A percentile compares a stretch with the other conserved stretches of the same genome.
Evolutionary conservation across 1,284 basidiomycete genomes (phyloP).

Genomic region (Pulchroboletus neoregius): DNA sequence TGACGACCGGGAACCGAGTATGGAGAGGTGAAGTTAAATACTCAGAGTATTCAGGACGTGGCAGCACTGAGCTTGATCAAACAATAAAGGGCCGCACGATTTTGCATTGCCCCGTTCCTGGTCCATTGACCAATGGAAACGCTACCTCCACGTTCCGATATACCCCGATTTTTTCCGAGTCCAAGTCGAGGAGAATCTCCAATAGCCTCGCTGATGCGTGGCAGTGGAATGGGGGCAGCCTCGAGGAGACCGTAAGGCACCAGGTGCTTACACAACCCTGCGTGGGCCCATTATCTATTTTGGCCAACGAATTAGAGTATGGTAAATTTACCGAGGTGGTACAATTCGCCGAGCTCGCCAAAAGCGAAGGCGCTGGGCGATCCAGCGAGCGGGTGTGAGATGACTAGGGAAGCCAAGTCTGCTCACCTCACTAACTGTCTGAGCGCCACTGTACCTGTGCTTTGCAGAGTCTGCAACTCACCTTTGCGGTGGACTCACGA

Average conservation of each 20-base stretch:
- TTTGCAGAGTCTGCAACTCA: neutral
- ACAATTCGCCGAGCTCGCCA: neutral
- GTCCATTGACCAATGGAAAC: conserved; percentile 20
- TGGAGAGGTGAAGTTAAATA: conserved; percentile 20
- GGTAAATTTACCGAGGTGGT: neutral
- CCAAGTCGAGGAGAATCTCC: conserved; percentile 15
- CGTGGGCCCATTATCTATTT: neutral
- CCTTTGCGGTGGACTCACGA: neutral
- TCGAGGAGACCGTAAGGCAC: conserved; percentile 19
- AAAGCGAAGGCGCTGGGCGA: neutral
- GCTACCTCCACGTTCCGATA: conserved; percentile 18
- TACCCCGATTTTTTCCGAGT: conserved; percentile 18
- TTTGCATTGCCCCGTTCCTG: conserved; percentile 20
- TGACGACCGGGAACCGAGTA: conserved; percentile 1
- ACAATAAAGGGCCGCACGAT: conserved; percentile 9
- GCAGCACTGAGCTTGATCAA: conserved; percentile 17
- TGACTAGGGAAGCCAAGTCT: neutral
- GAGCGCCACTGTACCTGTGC: neutral
- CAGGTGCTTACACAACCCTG: conserved; percentile 12
- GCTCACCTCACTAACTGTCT: neutral
- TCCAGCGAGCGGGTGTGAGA: neutral
- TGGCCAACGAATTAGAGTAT: conserved; percentile 4
- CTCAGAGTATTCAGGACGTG: conserved; percentile 1
- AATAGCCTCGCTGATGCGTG: conserved; percentile 15
- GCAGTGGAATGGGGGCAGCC: conserved; percentile 23